A percentile compares a stretch with the other conserved stretches of the same genome.
Evolutionary conservation across 2,329 filamentous ascomycete genomes (phyloP).

Genomic region (Leptoxyphium fumago): DNA sequence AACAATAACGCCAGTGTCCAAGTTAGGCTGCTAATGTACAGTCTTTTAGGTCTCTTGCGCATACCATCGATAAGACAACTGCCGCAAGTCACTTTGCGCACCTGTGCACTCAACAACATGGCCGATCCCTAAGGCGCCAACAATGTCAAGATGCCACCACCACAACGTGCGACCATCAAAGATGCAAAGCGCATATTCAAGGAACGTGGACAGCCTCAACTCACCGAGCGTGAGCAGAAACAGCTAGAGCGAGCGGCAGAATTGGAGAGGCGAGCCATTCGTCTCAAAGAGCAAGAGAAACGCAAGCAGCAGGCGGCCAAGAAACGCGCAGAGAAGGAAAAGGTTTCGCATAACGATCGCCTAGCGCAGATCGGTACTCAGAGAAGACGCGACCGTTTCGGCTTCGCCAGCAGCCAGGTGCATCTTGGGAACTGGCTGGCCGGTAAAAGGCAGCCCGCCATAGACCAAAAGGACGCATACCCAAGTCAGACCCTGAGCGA

Average conservation of each 20-base stretch:
- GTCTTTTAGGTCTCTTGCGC: too few relatives aligned
- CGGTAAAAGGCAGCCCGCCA: not conserved
- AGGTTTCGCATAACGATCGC: conserved; percentile 6
- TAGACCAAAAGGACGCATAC: not conserved
- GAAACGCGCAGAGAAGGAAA: conserved; percentile 16
- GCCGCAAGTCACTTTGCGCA: too few relatives aligned
- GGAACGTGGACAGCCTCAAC: conserved; percentile 14
- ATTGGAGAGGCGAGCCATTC: conserved; percentile 20
- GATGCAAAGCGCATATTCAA: conserved; percentile 24
- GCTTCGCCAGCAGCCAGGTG: conserved; percentile 21
- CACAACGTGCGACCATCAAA: conserved; percentile 17
- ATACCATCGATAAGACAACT: too few relatives aligned
- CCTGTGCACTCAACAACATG: too few relatives aligned
- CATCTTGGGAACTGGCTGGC: conserved; percentile 22
- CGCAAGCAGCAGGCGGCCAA: conserved; percentile 15
- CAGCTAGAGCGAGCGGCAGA: conserved; percentile 20
- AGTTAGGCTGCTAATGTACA: too few relatives aligned
- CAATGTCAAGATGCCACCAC: conserved; percentile 6
- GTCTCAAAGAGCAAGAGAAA: conserved; percentile 19
- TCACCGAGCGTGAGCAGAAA: conserved; percentile 18
- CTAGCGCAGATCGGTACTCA: conserved; percentile 15
- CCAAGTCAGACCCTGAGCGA: not conserved
- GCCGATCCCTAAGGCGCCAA: not conserved
- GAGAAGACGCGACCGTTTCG: conserved; percentile 18
- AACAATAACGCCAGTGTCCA: too few relatives aligned